Evolutionary conservation across 2,329 filamentous ascomycete genomes (phyloP), one percentile per base, ranked within the genome.

Genomic region (Stylonectria norvegica): DNA sequence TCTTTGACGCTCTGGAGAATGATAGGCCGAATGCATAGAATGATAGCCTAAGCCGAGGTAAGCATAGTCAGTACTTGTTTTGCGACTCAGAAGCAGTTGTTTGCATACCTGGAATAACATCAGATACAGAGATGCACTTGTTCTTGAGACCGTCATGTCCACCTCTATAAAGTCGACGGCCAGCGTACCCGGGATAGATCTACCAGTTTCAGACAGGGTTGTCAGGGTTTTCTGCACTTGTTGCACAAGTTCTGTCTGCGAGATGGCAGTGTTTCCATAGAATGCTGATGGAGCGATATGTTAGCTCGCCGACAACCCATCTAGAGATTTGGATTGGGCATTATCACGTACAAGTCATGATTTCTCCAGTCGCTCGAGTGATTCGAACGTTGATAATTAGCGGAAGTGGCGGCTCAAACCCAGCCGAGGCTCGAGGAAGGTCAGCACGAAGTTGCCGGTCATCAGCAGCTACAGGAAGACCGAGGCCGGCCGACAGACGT

Each of bases 1-100:
- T 59, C 57, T 20, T 60, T 60, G 17, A 58, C 57, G 10, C 51
- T 41, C 15, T 59, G 57, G 0, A 60, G 47, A 4, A 60, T 37
- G 10, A 59, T 50, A 16, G 57, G 57, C 2, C 57, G 29, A 18
- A 56, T 56, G 16, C 56, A 60, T 4, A 60, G 45, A 7, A 60
- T 58, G 20, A 59, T 59, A 1, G 57, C 57, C 55, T 58, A n/a
- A 2, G 14, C 9, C 15, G 11, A 19, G 5, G 2, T 33, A 4
- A 4, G 16, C 14, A 15, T n/a, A n/a, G n/a, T n/a, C n/a, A n/a
- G n/a, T n/a, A n/a, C n/a, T n/a, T n/a, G n/a, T n/a, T n/a, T n/a
- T n/a, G n/a, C n/a, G n/a, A n/a, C n/a, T n/a, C n/a, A n/a, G n/a
- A n/a, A n/a, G n/a, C n/a, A n/a, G n/a, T n/a, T n/a, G n/a, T n/a